Evolutionary conservation across 2,329 filamentous ascomycete species (phyloP), one percentile per base, ranked within the genome.

Genomic region (Aspergillus transmontanensis): DNA sequence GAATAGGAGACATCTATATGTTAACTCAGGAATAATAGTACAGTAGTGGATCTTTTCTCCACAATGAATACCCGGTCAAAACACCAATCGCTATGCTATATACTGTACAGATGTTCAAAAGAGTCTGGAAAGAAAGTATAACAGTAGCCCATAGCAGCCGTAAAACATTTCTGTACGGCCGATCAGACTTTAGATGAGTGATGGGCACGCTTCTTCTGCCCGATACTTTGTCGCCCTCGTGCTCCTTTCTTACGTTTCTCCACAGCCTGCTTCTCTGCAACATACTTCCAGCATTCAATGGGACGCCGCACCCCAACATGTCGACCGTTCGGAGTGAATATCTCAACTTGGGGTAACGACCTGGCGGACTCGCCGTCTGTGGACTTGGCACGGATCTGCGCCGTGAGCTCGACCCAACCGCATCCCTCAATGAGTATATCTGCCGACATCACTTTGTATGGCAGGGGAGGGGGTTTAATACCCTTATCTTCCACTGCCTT

Each of bases 401-500:
- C 89, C 0, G 89, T 89, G 46, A 99, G 78, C 78, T 99, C 95
- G 2, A 99, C 85, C 91, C 96, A 99, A 9, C 95, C 95, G 30
- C 93, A 90, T 2, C 95, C 93, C 76, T 98, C 94, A 57, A 99
- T 88, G 16, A 99, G 81, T 28, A 99, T 88, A 73, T 99, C 96
- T 0, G 90, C 86, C 10, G 90, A 88, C 64, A 95, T 84, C 2
- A 98, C 88, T 16, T 87, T 86, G 77, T 94, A 99, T 0, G 93
- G 92, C 5, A 98, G 81, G 6, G 70, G 62, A 26, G 73, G 71
- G 0, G 72, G 64, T 7, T 71, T 68, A 19, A 83, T 81, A 2
- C 92, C 88, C 0, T 90, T 84, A 61, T 86, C 87, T 89, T 81
- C 45, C 85, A 88, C 51, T 85, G 85, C 2, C 87, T 90, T 86